phyloP scores from a whole-genome alignment of 2,329 filamentous ascomycete species.

The Calonectria hongkongensis region DNA sequence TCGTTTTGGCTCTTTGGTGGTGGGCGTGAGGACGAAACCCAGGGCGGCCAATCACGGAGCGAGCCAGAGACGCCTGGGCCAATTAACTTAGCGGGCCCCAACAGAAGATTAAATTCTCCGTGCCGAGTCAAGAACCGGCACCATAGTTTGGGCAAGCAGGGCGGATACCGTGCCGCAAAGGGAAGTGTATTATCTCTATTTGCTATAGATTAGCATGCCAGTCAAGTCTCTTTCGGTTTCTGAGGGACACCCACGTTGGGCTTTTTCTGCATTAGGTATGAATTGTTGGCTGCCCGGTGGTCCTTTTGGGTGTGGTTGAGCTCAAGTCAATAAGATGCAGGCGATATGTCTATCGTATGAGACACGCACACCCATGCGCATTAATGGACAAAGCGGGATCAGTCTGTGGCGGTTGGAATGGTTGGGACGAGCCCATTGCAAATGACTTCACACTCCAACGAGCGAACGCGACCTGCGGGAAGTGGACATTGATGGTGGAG shows the following conservation, averaged over 20 bases:
- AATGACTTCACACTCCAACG: background rate
- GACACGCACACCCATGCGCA: slow-evolving; percentile 21
- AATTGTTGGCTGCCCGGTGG: background rate
- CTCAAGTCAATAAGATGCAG: slow-evolving; percentile 8
- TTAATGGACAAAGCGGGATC: slow-evolving; percentile 16
- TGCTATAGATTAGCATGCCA: slow-evolving; percentile 11
- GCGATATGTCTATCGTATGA: slow-evolving; percentile 24
- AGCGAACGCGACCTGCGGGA: slow-evolving; percentile 21
- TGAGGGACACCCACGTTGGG: slow-evolving; percentile 16
- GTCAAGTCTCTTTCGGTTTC: background rate
- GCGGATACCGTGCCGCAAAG: slow-evolving; percentile 20
- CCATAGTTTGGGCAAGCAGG: slow-evolving; percentile 23
- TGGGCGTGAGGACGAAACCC: slow-evolving; percentile 37
- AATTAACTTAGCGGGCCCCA: slow-evolving; percentile 43
- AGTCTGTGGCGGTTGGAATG: slow-evolving; percentile 4
- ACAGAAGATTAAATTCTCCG: slow-evolving; percentile 19
- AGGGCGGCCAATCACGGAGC: slow-evolving; percentile 52
- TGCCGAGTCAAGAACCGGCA: slow-evolving; percentile 8
- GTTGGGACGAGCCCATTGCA: slow-evolving; percentile 7
- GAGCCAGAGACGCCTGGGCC: slow-evolving; percentile 39
- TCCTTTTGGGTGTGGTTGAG: slow-evolving; percentile 11
- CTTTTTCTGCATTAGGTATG: slow-evolving; percentile 10
- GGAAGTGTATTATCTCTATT: slow-evolving; percentile 18
- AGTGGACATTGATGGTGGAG: slow-evolving; percentile 33
- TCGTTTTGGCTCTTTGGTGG: background rate